phyloP scores from a whole-genome alignment of 1,139 yeast genomes.

The Geotrichum siamense region DNA sequence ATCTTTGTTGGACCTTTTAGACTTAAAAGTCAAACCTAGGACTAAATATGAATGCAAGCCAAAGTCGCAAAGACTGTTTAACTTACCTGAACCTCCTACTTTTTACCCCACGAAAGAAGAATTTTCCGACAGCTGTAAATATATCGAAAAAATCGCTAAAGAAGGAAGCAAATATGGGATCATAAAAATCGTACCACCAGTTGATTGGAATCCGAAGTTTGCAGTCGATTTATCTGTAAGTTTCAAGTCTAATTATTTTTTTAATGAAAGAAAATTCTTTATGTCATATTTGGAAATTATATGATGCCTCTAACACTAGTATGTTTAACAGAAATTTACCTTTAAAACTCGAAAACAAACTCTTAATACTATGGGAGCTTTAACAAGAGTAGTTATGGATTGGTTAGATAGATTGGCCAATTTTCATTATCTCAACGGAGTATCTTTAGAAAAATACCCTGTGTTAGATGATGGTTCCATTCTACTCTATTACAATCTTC shows the following conservation, averaged over 20 bases:
- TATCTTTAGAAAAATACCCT: slow-evolving; percentile 28
- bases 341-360: slow-evolving; percentile 52
- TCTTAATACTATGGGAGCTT: slow-evolving; percentile 40
- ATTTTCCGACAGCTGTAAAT: slow-evolving; percentile 41
- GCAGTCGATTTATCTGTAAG: slow-evolving; percentile 44
- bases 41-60: slow-evolving; percentile 6
- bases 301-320: not conserved
- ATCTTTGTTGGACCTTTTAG: slow-evolving; percentile 11
- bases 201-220: slow-evolving; percentile 36
- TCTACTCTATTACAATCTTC: slow-evolving; percentile 29
- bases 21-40: slow-evolving; percentile 13
- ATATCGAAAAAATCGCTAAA: slow-evolving; percentile 28
- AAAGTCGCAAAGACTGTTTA: slow-evolving; percentile 22
- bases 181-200: slow-evolving; percentile 56
- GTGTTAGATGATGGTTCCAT: slow-evolving; percentile 22
- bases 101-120: slow-evolving; percentile 42
- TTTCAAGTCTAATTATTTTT: not conserved
- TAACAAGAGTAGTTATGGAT: slow-evolving; percentile 34
- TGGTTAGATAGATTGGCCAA: slow-evolving; percentile 34
- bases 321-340: slow-evolving; percentile 29
- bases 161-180: slow-evolving; percentile 57
- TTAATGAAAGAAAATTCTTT: no score
- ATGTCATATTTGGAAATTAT: not conserved
- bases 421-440: slow-evolving; percentile 29
- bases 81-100: slow-evolving; percentile 40